Base-by-base conservation (phyloP, 208 protist genomes). In the Trypanosomatidae sp. region DNA sequence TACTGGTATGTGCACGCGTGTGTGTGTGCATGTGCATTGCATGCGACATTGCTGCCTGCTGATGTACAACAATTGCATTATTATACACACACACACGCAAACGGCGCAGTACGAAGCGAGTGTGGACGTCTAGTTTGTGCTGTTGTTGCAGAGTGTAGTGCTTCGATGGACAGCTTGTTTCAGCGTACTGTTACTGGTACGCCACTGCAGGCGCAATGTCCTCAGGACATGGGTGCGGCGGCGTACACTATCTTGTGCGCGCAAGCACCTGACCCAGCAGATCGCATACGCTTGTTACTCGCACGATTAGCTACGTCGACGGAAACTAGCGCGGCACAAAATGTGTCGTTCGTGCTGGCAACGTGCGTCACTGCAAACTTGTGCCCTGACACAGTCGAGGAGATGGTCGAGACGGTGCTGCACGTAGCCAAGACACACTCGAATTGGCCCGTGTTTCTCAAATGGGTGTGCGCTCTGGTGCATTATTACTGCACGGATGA, bases 401-500 rank as follows among this genome's bases (percentile, higher is more conserved):
- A 53, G 46, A 67, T 90, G 48, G 69, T 90, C 24, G 80, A 94
- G 43, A 61, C 37, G n/a, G 23, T 90, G 24, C 61, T 61, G 3
- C 22, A 46, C 19, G 55, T 81, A 20, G 70, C 78, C 4, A 56
- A 63, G 24, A 59, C 76, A 48, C 77, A 90, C 56, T 26, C 67
- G 40, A 59, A 62, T 18, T 94, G 85, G 85, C 48, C 59, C 15
- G 68, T 86, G n/a, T 71, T 76, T 27, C 47, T 83, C 35, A 52
- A 59, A 21, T 90, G 80, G 85, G 63, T 75, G 23, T 90, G 74
- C 53, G 78, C 85, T 23, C 50, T 94, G 55, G 56, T 81, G 18
- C 85, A 94, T 63, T 84, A 88, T 59, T 90, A 88, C 70, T 89
- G 80, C 54, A 94, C 85, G 0, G 85, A 94, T 48, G 85, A 90